These are phyloP conservation scores for Mucor indicus DNA, from an alignment of 371 early-diverging fungal genomes.

Conservation along the genomic window DNA sequence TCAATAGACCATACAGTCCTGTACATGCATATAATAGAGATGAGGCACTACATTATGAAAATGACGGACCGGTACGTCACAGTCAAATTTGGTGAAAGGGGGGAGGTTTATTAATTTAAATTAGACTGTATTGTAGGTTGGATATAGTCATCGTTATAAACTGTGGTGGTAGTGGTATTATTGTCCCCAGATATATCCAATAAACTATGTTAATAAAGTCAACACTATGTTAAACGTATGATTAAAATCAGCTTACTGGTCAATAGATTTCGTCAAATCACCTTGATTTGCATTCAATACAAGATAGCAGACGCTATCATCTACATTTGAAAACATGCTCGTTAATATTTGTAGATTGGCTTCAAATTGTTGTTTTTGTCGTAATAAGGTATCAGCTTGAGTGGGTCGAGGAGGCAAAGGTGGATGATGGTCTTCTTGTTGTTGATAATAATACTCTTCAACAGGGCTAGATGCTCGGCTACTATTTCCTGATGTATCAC, in stretches of 20 bases:
- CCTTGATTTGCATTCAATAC: conserved; percentile 66
- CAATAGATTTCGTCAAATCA: conserved; percentile 44
- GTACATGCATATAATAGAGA: too few species aligned
- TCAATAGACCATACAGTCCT: too few species aligned
- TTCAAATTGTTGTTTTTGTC: conserved; percentile 33
- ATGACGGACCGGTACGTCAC: too few species aligned
- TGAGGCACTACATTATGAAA: too few species aligned
- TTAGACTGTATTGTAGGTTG: too few species aligned
- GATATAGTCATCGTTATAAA: too few species aligned
- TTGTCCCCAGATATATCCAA: conserved; percentile 16
- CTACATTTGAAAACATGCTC: conserved; percentile 70
- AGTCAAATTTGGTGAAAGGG: too few species aligned
- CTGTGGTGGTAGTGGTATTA: background rate
- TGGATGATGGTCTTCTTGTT: conserved; percentile 10
- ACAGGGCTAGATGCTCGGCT: conserved; percentile 27
- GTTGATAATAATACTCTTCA: conserved; percentile 27
- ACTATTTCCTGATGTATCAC: conserved; percentile 25
- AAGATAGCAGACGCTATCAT: conserved; percentile 59
- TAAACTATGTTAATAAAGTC: conserved; percentile 4
- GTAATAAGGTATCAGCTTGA: conserved; percentile 1
- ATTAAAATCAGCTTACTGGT: conserved; percentile 18
- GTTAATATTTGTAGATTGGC: conserved; percentile 46
- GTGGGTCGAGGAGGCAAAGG: conserved; percentile 18
- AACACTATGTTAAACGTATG: background rate
- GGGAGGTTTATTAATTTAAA: too few species aligned